Conservation (phyloP, 495 filamentous ascomycete species). For the Ascodesmis nigricans region DNA sequence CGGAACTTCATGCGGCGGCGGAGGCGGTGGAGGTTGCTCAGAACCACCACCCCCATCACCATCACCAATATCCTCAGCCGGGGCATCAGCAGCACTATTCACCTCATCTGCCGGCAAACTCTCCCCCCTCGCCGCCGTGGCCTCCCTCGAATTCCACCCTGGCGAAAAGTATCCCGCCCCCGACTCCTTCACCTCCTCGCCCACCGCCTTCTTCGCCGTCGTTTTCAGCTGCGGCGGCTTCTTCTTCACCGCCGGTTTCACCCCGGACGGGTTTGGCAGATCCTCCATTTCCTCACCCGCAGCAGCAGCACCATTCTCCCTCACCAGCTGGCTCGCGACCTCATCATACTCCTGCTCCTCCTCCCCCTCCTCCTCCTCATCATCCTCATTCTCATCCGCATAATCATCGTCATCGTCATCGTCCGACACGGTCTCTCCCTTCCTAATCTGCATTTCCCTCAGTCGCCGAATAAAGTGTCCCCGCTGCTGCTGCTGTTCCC, state of each 20-base stretch:
- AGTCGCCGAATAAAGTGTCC: background rate
- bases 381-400: slow-evolving; percentile 2
- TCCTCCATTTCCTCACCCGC: no score
- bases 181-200: background rate
- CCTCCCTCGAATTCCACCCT: slow-evolving; percentile 4
- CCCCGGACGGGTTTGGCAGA: no score
- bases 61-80: background rate
- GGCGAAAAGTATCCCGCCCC: slow-evolving; percentile 2
- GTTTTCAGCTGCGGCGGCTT: no score
- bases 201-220: background rate
- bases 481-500: slow-evolving; percentile 1
- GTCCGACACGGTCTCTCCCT: slow-evolving; percentile 1
- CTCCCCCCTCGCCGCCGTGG: background rate
- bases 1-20: no score
- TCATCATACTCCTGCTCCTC: background rate
- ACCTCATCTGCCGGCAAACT: background rate
- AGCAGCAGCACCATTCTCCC: no score
- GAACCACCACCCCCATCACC: background rate
- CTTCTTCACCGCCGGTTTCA: no score
- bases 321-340: no score
- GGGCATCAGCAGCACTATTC: background rate
- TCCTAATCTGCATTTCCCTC: slow-evolving; percentile 2
- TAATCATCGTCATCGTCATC: slow-evolving; percentile 3
- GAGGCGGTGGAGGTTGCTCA: no score
- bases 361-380: background rate